Evolutionary conservation across 2,329 filamentous ascomycete species (phyloP).

Genomic region (Xylariales sp.): DNA sequence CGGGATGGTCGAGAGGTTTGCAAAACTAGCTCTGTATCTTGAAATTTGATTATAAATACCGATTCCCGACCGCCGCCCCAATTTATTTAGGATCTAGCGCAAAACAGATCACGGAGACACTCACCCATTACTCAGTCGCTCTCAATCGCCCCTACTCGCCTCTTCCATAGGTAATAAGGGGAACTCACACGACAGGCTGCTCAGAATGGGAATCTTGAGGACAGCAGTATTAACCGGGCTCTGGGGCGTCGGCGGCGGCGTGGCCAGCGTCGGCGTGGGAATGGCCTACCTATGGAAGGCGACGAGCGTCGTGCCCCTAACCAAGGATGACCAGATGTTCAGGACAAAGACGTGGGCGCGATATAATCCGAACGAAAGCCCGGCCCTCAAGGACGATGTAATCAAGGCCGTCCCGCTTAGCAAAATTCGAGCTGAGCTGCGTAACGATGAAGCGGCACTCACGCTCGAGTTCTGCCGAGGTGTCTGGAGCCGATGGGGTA

Average conservation of each 20-base stretch:
- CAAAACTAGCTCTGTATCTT: not conserved
- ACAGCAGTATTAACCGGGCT: conserved; percentile 57
- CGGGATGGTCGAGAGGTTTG: not conserved
- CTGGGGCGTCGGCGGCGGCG: conserved; percentile 60
- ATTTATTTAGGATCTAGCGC: conserved; percentile 31
- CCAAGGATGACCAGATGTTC: conserved; percentile 71
- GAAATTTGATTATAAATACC: not conserved
- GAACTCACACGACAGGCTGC: conserved; percentile 8
- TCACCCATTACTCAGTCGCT: not conserved
- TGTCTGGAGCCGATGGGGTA: conserved; percentile 74
- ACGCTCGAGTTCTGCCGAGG: conserved; percentile 75
- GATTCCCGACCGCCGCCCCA: conserved; percentile 33
- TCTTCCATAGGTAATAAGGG: not conserved
- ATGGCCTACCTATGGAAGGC: conserved; percentile 64
- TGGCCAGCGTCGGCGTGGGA: conserved; percentile 61
- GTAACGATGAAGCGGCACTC: conserved; percentile 68
- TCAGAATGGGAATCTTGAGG: conserved; percentile 64
- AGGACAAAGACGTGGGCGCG: conserved; percentile 65
- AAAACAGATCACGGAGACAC: not conserved
- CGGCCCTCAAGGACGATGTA: conserved; percentile 72
- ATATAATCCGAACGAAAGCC: conserved; percentile 72
- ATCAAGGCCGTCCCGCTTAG: conserved; percentile 70
- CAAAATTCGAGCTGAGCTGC: conserved; percentile 72
- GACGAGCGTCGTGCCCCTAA: conserved; percentile 67
- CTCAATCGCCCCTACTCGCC: not conserved